Evolutionary conservation across 202 grass and related monocot species (phyloP), one percentile per base, ranked within the genome.

Genomic region (Thinopyrum obtusiflorum): DNA sequence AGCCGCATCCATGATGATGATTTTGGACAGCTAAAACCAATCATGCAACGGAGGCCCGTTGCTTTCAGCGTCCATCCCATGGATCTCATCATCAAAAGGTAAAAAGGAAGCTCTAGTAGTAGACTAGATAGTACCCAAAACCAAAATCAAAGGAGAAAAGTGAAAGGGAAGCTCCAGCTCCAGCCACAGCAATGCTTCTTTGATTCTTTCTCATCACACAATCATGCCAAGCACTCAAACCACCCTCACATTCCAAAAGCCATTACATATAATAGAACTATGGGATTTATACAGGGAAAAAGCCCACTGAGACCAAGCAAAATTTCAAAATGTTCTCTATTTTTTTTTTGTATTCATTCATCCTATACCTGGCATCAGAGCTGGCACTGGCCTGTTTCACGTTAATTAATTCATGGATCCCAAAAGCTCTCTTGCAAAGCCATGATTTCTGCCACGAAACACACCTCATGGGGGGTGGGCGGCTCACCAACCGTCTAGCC

Each of bases 381-480:
- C 87, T 91, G 82, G 77, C 87, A 64, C 2, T 31, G 84, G 73
- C 87, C 84, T 85, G 81, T 82, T 87, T 49, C 57, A 15, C 9
- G 27, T 80, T 85, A 59, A 51, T 29, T 29, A 89, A 82, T 18
- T 51, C 36, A 37, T 9, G 36, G 36, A 37, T 2, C 49, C 49
- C 77, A 31, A 82, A 85, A 83, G 87, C 18, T 33, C 75, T 60
- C 77, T 70, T 78, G 21, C 53, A 78, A 87, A 87, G 67, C 84
- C 86, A 94, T 89, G 75, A 90, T 92, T 89, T 90, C 66, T 93
- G 83, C 89, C 85, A 91, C 87, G 86, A 87, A 70, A 89, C 83
- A 84, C 88, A 88, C 86, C 88, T 87, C 82, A 85, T 85, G 83
- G 83, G 79, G 47, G 83, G 68, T 83, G 60, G 86, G 85, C 78